Evolutionary conservation across 1,284 basidiomycete species (phyloP).

Genomic region (Taiwanofungus camphoratus): DNA sequence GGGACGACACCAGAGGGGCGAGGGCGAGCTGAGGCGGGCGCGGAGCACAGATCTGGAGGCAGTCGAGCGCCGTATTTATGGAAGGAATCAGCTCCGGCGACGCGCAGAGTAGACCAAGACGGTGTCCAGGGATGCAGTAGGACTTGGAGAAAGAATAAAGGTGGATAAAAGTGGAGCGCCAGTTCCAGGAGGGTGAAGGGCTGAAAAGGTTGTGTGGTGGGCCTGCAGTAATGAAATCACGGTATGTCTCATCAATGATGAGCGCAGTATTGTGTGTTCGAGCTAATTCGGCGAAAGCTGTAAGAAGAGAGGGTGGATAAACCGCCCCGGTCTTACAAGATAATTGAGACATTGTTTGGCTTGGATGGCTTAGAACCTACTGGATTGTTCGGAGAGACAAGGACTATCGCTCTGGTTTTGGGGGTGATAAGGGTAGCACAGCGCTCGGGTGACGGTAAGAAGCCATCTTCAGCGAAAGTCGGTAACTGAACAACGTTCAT

Average conservation of each 20-base stretch:
- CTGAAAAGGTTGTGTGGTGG: slow-evolving; percentile 54
- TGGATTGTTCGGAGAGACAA: slow-evolving; percentile 75
- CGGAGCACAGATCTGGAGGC: slow-evolving; percentile 76
- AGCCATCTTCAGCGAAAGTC: slow-evolving; percentile 51
- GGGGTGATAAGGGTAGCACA: slow-evolving; percentile 48
- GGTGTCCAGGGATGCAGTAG: slow-evolving; percentile 82
- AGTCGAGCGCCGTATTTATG: slow-evolving; percentile 57
- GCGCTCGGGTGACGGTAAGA: slow-evolving; percentile 49
- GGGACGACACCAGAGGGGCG: slow-evolving; percentile 43
- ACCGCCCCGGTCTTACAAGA: slow-evolving; percentile 68
- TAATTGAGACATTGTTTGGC: background rate
- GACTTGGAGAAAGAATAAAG: slow-evolving; percentile 82
- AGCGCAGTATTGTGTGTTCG: slow-evolving; percentile 56
- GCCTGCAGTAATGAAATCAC: slow-evolving; percentile 65
- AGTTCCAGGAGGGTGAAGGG: slow-evolving; percentile 32
- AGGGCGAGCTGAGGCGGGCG: slow-evolving; percentile 68
- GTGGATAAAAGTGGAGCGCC: slow-evolving; percentile 64
- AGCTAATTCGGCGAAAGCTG: slow-evolving; percentile 61
- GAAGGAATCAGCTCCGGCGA: slow-evolving; percentile 50
- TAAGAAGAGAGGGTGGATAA: slow-evolving; percentile 59
- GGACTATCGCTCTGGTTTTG: slow-evolving; percentile 64
- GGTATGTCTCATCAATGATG: slow-evolving; percentile 88
- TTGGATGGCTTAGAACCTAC: slow-evolving; percentile 32
- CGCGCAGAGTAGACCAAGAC: slow-evolving; percentile 75
- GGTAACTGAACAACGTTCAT: slow-evolving; percentile 59